Percentiles rank a stretch among this genome's conserved stretches.
Conservation (phyloP, 495 filamentous ascomycete genomes). For the Trichodelitschia bisporula region DNA sequence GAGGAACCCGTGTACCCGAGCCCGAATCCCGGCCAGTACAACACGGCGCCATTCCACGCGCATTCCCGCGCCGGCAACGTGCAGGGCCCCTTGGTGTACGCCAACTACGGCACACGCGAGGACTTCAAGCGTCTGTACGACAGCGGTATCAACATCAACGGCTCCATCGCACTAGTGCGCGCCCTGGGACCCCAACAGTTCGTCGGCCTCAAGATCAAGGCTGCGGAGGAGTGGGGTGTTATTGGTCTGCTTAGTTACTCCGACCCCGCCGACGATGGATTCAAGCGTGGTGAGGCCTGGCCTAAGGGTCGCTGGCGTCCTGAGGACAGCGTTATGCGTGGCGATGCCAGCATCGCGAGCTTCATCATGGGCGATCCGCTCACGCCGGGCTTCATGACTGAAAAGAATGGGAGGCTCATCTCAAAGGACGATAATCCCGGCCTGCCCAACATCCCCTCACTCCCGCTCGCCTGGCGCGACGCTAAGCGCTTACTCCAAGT, state of each 20-base stretch:
- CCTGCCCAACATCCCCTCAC: constrained; percentile 59
- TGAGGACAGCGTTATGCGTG: constrained; percentile 55
- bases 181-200: constrained; percentile 54
- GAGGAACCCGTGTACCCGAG: constrained; percentile 35
- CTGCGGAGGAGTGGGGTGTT: constrained; percentile 63
- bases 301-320: constrained; percentile 61
- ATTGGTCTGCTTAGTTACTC: constrained; percentile 79
- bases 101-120: constrained; percentile 65
- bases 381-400: constrained; percentile 42
- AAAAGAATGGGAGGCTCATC: constrained; percentile 36
- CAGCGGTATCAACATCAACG: constrained; percentile 43
- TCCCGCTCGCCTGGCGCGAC: constrained; percentile 74
- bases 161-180: constrained; percentile 63
- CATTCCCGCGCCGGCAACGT: constrained; percentile 75
- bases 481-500: constrained; percentile 55
- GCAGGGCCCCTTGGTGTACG: constrained; percentile 81
- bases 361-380: constrained; percentile 75
- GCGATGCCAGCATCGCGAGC: constrained; percentile 57
- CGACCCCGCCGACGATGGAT: constrained; percentile 64
- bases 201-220: constrained; percentile 62
- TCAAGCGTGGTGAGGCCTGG: constrained; percentile 36
- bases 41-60: constrained; percentile 62
- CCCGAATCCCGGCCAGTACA: constrained; percentile 20
- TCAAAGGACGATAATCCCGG: constrained; percentile 44
- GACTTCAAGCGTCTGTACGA: constrained; percentile 55